phyloP scores from a whole-genome alignment of 345 rosid species.

The Hevea brasiliensis region DNA sequence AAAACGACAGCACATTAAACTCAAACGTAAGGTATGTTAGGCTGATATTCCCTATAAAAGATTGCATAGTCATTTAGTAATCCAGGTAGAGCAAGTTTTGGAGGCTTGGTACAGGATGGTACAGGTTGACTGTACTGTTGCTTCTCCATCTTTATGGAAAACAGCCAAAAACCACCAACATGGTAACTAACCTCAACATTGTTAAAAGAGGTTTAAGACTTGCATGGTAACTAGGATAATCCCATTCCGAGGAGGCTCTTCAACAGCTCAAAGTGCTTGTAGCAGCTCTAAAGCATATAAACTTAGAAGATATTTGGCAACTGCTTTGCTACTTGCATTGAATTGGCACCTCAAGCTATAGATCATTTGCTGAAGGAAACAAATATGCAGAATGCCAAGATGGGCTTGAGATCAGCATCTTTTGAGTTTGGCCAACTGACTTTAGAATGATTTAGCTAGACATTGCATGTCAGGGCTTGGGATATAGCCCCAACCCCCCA shows the following conservation, averaged over 20 bases:
- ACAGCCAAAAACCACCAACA: neutral
- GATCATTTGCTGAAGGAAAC: neutral
- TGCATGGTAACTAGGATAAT: neutral
- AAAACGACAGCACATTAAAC: neutral
- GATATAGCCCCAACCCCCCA: neutral
- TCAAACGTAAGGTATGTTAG: neutral
- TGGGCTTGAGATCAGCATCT: neutral
- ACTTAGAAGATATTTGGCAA: neutral
- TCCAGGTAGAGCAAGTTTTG: neutral
- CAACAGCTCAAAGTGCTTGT: neutral
- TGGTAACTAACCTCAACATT: neutral
- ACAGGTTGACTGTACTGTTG: neutral
- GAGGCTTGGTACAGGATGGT: neutral
- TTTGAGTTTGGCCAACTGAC: neutral
- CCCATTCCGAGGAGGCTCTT: neutral
- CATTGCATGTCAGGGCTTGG: neutral
- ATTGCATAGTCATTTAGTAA: neutral
- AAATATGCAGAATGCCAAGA: neutral
- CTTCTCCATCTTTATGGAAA: neutral
- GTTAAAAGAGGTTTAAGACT: neutral
- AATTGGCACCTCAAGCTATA: neutral
- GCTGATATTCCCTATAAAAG: neutral
- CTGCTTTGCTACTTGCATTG: neutral
- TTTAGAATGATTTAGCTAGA: neutral
- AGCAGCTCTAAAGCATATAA: neutral